Conservation (phyloP, 768 basidiomycete species). For the Termitomyces sp. region DNA sequence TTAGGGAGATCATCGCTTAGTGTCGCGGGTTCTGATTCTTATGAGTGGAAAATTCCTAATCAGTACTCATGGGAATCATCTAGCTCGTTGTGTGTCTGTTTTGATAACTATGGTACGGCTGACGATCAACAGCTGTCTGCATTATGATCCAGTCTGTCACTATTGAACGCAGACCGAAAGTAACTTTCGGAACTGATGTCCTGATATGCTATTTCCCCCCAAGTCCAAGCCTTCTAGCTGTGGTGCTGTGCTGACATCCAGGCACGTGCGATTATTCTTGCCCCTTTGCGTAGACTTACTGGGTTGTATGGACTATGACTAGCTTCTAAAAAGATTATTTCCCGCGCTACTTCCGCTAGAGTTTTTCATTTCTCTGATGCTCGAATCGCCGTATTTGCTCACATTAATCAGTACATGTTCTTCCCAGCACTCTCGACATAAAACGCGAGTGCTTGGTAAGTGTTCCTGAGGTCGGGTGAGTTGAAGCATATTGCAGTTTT, state of each 20-base stretch:
- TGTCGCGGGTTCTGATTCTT: too few relatives aligned
- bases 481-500: too few relatives aligned
- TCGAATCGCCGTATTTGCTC: neutral
- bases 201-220: too few relatives aligned
- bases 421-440: too few relatives aligned
- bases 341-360: too few relatives aligned
- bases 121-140: neutral
- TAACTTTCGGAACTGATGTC: neutral
- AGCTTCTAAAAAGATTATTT: neutral
- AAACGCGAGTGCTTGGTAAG: neutral
- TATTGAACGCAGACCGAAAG: too few relatives aligned
- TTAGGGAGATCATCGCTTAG: too few relatives aligned
- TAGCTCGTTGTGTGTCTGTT: neutral
- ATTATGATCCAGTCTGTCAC: neutral
- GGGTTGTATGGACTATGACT: neutral
- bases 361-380: neutral
- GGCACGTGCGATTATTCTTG: neutral
- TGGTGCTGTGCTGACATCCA: neutral
- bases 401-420: too few relatives aligned
- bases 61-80: neutral
- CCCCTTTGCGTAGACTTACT: neutral
- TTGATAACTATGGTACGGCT: neutral
- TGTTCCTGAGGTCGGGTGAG: too few relatives aligned
- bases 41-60: neutral
- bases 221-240: neutral